Base-by-base conservation (phyloP, 306 rosid genomes). In the Betula pendula region DNA sequence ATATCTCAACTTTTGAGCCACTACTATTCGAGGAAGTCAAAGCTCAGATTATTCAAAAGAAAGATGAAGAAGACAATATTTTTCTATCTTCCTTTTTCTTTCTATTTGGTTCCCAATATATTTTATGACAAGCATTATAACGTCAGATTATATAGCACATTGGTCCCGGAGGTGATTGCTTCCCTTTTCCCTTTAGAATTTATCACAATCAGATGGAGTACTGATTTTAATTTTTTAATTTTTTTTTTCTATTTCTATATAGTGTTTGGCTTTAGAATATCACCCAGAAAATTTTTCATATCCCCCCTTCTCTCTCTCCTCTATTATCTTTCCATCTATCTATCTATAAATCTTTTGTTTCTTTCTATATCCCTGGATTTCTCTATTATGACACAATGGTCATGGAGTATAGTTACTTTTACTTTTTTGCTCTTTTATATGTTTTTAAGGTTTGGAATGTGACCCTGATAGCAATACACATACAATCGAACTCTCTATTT, bases 21-120 rank as follows among this genome's bases (percentile, higher is more conserved):
- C 93, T 94, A 58, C 40, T 94, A 15, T 90, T 92, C 29, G 96
- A 90, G 80, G 98, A 94, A 85, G 88, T 91, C 71, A 94, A 89
- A 83, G 84, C 98, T 29, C 96, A 94, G 80, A 90, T 94, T 51
- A 73, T 75, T 51, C 77, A 81, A 83, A 81, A 81, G 48, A 83
- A 80, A 49, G 95, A 91, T 24, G 87, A 81, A 8, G 89, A 87
- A 53, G 90, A 88, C 10, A 90, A 96, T 89, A 86, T 47, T 55
- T 7, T 52, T 48, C 29, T 45, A 3, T 1, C 40, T 47, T 45
- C 38, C 24, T 4, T 8, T n/a, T 43, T 44, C 16, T 14, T 65
- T 71, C 20, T 27, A 44, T 55, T 45, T 70, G 40, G 20, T 47
- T 55, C 19, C 58, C 19, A 12, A 15, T 27, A 20, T 42, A 77